Conservation (phyloP, 2,329 filamentous ascomycete genomes). For the Botrytis pseudocinerea region DNA sequence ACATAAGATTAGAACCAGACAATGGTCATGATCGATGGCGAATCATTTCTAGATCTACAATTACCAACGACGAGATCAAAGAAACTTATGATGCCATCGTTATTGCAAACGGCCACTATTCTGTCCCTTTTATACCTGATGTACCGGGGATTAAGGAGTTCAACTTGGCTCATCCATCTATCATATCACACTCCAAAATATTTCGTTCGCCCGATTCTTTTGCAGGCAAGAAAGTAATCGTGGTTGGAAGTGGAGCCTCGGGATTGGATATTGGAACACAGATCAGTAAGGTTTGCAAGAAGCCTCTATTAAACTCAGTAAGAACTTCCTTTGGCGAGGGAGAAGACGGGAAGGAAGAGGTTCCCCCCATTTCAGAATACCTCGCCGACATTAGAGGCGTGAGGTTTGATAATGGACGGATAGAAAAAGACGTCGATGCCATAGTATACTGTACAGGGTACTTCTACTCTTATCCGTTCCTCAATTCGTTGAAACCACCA, state of each 20-base stretch:
- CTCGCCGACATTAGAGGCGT: slow-evolving; percentile 57
- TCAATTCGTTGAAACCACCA: slow-evolving; percentile 50
- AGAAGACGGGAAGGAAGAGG: slow-evolving; percentile 48
- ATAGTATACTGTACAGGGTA: slow-evolving; percentile 90
- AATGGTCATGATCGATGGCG: slow-evolving; percentile 57
- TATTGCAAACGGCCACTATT: slow-evolving; percentile 74
- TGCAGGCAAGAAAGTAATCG: slow-evolving; percentile 69
- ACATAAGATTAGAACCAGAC: slow-evolving; percentile 47
- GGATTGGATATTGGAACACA: slow-evolving; percentile 82
- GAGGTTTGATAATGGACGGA: slow-evolving; percentile 63
- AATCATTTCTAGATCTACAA: slow-evolving; percentile 36
- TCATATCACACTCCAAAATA: slow-evolving; percentile 74
- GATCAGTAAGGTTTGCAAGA: slow-evolving; percentile 60
- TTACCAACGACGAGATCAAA: slow-evolving; percentile 31
- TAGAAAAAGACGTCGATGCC: slow-evolving; percentile 69
- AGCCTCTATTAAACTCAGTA: slow-evolving; percentile 65
- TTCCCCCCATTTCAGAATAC: slow-evolving; percentile 60
- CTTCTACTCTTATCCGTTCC: slow-evolving; percentile 79
- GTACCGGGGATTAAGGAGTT: slow-evolving; percentile 62
- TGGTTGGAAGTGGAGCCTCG: slow-evolving; percentile 83
- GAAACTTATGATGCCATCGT: slow-evolving; percentile 67
- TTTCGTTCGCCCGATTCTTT: slow-evolving; percentile 70
- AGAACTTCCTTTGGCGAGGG: slow-evolving; percentile 49
- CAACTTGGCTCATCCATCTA: slow-evolving; percentile 56
- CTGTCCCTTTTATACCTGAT: slow-evolving; percentile 65